Evolutionary conservation across 2,329 filamentous ascomycete species (phyloP).

Genomic region (Exophiala sp.): DNA sequence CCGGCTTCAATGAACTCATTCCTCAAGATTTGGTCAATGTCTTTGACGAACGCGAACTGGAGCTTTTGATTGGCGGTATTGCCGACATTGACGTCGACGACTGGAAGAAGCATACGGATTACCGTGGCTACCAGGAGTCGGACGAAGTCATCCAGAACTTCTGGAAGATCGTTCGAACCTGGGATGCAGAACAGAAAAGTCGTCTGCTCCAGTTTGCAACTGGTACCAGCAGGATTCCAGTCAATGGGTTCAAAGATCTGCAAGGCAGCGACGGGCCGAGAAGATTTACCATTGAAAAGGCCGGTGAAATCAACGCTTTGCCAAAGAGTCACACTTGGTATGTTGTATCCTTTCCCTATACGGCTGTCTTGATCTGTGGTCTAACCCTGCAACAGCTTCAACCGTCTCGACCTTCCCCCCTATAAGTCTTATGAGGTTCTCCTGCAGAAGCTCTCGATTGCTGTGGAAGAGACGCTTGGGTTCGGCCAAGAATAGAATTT

Average conservation of each 20-base stretch:
- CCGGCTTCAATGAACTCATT: conserved; percentile 95
- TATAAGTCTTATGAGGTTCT: conserved; percentile 85
- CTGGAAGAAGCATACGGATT: conserved; percentile 99
- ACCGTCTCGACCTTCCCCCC: conserved; percentile 86
- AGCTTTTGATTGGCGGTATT: conserved; percentile 94
- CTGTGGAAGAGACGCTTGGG: conserved; percentile 96
- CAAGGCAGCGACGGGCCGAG: conserved; percentile 94
- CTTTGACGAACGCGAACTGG: conserved; percentile 94
- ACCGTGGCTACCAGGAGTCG: conserved; percentile 94
- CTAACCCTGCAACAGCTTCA: conserved; percentile 63
- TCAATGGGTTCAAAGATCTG: conserved; percentile 98
- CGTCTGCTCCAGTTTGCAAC: conserved; percentile 94
- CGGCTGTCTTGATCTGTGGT: conserved; percentile 8
- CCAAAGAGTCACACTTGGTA: conserved; percentile 98
- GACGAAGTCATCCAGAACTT: conserved; percentile 98
- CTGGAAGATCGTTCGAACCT: conserved; percentile 90
- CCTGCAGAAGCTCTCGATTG: conserved; percentile 86
- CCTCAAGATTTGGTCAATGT: conserved; percentile 95
- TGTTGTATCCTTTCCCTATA: conserved; percentile 35
- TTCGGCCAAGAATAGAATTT: conserved; percentile 84
- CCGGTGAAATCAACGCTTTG: conserved; percentile 80
- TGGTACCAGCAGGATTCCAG: conserved; percentile 92
- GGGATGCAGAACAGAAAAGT: conserved; percentile 98
- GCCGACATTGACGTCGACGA: conserved; percentile 99
- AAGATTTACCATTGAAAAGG: conserved; percentile 96